Conservation (phyloP, 2,329 filamentous ascomycete species). For the Xylaria sp. region DNA sequence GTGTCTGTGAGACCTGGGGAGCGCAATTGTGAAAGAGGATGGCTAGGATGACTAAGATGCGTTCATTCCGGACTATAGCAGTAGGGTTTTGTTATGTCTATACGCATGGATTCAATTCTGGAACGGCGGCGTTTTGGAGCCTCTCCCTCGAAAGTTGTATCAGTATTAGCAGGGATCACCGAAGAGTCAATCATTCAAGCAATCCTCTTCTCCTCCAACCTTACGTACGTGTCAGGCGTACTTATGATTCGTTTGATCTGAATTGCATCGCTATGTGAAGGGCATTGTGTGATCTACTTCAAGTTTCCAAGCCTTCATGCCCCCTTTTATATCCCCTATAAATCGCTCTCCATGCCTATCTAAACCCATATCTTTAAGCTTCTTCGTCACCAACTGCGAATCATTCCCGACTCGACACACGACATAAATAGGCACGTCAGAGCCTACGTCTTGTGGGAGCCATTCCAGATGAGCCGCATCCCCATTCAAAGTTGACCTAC, state of each 20-base stretch:
- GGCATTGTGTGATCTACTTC: constrained; percentile 70
- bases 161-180: constrained; percentile 41
- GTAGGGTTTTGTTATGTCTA: constrained; percentile 30
- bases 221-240: not conserved
- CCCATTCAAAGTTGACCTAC: constrained; percentile 36
- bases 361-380: constrained; percentile 71
- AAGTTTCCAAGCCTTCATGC: constrained; percentile 77
- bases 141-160: constrained; percentile 47
- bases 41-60: constrained; percentile 10
- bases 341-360: constrained; percentile 64
- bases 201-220: constrained; percentile 39
- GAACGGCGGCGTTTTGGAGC: constrained; percentile 47
- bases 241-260: constrained; percentile 7
- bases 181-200: constrained; percentile 45
- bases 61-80: constrained; percentile 26
- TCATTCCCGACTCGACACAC: constrained; percentile 83
- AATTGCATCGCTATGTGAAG: constrained; percentile 56
- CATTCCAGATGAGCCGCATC: constrained; percentile 48
- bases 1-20: constrained; percentile 35
- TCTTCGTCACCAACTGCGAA: constrained; percentile 75
- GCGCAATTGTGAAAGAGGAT: not conserved
- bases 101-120: constrained; percentile 35
- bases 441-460: constrained; percentile 54
- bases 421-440: constrained; percentile 71
- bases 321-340: constrained; percentile 77